These are phyloP conservation scores for Penicillium samsonianum DNA, from an alignment of 495 filamentous ascomycete genomes.

Conservation along the genomic window DNA sequence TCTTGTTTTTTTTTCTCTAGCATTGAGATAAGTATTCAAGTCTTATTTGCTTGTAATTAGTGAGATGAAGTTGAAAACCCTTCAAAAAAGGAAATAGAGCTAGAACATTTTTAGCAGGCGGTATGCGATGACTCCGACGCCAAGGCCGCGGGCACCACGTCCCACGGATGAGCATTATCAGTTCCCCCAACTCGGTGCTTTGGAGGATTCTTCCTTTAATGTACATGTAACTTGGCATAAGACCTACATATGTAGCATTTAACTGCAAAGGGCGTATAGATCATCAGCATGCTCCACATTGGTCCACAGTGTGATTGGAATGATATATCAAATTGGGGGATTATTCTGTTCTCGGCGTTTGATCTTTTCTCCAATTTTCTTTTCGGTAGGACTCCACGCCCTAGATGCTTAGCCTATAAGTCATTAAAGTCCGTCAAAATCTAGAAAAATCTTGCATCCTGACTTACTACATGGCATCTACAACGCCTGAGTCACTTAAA, in stretches of 20 bases:
- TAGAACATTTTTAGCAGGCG: neutral
- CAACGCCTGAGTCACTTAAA: neutral
- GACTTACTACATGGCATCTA: neutral
- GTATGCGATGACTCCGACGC: neutral
- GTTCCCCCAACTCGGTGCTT: neutral
- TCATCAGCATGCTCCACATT: neutral
- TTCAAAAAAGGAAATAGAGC: neutral
- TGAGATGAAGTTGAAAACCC: neutral
- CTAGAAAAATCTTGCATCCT: neutral
- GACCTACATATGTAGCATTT: too few species aligned
- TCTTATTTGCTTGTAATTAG: neutral
- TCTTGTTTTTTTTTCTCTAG: neutral
- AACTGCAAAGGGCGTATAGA: neutral
- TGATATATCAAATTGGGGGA: conserved; percentile 3
- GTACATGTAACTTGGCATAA: too few species aligned
- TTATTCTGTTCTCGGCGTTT: neutral
- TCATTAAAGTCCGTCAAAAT: neutral
- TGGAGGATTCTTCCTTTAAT: too few species aligned
- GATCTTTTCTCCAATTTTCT: neutral
- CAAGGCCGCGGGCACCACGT: too few species aligned
- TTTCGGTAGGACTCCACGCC: conserved; percentile 4
- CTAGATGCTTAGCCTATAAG: conserved; percentile 7
- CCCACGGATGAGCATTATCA: neutral
- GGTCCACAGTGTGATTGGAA: neutral
- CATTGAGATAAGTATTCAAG: neutral